phyloP scores from a whole-genome alignment of 352 stramenopile genomes.

The Pythium aristosporum region DNA sequence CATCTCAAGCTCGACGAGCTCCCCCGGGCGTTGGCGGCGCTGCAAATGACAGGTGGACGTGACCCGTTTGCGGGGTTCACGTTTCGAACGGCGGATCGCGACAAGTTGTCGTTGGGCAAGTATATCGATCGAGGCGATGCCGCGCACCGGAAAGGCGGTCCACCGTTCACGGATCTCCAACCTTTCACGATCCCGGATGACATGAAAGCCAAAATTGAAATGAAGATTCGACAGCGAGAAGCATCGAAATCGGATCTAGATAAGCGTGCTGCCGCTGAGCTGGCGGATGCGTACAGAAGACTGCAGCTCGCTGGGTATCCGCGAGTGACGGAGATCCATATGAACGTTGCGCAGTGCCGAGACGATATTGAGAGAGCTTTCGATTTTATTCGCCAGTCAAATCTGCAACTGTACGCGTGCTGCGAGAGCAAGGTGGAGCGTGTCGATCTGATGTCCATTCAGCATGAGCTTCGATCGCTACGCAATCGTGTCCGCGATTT shows the following conservation, averaged over 20 bases:
- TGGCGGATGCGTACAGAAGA: constrained; percentile 60
- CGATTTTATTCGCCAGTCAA: constrained; percentile 60
- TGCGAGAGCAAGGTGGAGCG: constrained; percentile 65
- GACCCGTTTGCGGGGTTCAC: constrained; percentile 39
- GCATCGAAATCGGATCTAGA: constrained; percentile 49
- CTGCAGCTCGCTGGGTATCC: constrained; percentile 62
- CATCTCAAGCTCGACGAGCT: constrained; percentile 66
- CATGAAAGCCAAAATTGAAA: constrained; percentile 78
- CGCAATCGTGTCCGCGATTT: constrained; percentile 39
- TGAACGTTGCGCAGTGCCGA: constrained; percentile 64
- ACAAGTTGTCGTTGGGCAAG: constrained; percentile 57
- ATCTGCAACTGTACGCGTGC: constrained; percentile 62
- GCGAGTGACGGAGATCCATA: constrained; percentile 52
- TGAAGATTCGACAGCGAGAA: constrained; percentile 59
- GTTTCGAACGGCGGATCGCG: constrained; percentile 40
- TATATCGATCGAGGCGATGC: constrained; percentile 40
- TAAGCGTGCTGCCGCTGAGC: constrained; percentile 39
- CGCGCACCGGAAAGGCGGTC: constrained; percentile 21
- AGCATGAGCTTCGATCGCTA: constrained; percentile 52
- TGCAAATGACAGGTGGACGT: constrained; percentile 33
- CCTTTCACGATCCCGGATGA: constrained; percentile 78
- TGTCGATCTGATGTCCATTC: constrained; percentile 42
- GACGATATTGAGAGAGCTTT: constrained; percentile 69
- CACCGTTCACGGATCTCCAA: constrained; percentile 63
- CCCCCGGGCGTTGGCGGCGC: constrained; percentile 42